Conservation (phyloP, 495 filamentous ascomycete genomes). For the Podospora comata region DNA sequence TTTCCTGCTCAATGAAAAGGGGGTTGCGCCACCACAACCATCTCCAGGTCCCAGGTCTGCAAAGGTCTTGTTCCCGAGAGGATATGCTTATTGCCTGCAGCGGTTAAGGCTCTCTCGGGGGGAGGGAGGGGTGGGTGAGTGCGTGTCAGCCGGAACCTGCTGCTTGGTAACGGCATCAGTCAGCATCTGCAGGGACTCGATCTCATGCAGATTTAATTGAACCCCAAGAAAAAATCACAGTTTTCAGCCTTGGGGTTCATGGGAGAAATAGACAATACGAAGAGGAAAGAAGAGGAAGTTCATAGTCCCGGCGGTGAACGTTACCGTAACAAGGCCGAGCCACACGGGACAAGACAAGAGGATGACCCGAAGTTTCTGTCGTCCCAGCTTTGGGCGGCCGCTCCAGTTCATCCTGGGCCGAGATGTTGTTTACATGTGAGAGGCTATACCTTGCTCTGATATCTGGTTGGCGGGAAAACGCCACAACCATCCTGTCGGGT, state of each 20-base stretch:
- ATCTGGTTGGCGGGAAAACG: neutral
- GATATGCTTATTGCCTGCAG: conserved; percentile 6
- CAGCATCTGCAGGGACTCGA: conserved; percentile 8
- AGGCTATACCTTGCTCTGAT: neutral
- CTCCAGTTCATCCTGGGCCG: neutral
- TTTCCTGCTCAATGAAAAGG: neutral
- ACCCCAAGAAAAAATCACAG: neutral
- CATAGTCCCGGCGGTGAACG: neutral
- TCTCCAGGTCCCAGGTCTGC: neutral
- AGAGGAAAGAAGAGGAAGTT: neutral
- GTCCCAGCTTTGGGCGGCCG: neutral
- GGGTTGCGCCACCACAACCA: conserved; percentile 1
- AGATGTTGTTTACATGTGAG: neutral
- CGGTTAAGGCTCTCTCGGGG: neutral
- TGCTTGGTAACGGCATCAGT: conserved; percentile 12
- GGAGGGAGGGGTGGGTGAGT: neutral
- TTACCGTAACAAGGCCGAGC: neutral
- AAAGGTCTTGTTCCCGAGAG: conserved; percentile 1
- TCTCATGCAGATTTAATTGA: neutral
- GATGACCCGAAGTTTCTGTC: neutral
- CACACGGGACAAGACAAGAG: neutral
- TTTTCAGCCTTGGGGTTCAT: neutral
- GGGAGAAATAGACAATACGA: neutral
- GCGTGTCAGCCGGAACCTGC: conserved; percentile 3
- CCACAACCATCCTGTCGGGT: conserved; percentile 7